A percentile compares a stretch with the other conserved stretches of the same genome.
Conservation (phyloP, 2,329 filamentous ascomycete genomes). For the Pyrenophora tritici-repentis region DNA sequence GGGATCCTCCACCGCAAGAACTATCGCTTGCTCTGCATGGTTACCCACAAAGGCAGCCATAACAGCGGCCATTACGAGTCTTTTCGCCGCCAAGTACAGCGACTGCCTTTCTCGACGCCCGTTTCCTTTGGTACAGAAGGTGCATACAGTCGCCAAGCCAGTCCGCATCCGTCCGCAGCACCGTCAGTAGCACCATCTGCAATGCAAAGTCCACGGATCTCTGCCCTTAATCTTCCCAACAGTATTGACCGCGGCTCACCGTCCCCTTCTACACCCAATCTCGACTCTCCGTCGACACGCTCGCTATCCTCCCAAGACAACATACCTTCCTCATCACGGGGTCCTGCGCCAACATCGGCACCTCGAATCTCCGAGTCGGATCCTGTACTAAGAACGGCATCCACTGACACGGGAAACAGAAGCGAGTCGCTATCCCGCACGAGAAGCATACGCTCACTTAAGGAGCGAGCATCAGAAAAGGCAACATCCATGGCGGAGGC, state of each 20-base stretch:
- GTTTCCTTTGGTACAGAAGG: slow-evolving; percentile 77
- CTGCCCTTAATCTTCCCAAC: slow-evolving; percentile 35
- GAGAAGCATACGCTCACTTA: slow-evolving; percentile 37
- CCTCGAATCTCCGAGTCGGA: slow-evolving; percentile 36
- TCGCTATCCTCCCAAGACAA: slow-evolving; percentile 46
- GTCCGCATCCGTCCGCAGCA: slow-evolving; percentile 52
- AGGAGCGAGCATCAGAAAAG: slow-evolving; percentile 38
- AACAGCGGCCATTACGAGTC: slow-evolving; percentile 97
- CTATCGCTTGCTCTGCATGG: slow-evolving; percentile 83
- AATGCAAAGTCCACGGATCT: slow-evolving; percentile 55
- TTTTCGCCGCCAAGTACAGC: slow-evolving; percentile 82
- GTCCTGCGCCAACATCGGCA: slow-evolving; percentile 38
- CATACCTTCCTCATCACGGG: slow-evolving; percentile 23
- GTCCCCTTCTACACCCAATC: slow-evolving; percentile 25
- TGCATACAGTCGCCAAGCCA: slow-evolving; percentile 68
- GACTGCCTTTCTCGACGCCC: slow-evolving; percentile 80
- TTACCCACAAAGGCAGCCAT: slow-evolving; percentile 94
- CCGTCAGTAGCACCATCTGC: slow-evolving; percentile 45
- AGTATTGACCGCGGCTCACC: slow-evolving; percentile 34
- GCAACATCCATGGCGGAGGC: slow-evolving; percentile 53
- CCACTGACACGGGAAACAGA: slow-evolving; percentile 18
- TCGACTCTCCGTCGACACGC: slow-evolving; percentile 38
- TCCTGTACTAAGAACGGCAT: slow-evolving; percentile 21
- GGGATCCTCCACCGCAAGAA: slow-evolving; percentile 75
- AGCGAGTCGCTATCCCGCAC: slow-evolving; percentile 28